A percentile compares a stretch with the other conserved stretches of the same genome.
Evolutionary conservation across 495 filamentous ascomycete species (phyloP).

Genomic region (Staphylotrichum longicolle): DNA sequence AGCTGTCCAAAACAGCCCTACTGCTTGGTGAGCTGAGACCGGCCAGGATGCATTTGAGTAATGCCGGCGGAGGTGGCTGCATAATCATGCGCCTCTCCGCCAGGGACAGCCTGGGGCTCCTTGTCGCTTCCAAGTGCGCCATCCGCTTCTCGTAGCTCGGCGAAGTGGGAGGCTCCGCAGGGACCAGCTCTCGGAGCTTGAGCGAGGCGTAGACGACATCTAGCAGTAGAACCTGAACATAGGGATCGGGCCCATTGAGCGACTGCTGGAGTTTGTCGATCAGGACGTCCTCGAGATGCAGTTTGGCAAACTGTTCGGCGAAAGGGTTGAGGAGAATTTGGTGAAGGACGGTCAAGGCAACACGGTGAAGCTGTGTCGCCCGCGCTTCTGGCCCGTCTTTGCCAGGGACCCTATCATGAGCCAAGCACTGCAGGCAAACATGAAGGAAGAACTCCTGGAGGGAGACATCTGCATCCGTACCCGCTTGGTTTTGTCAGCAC

Average conservation of each 20-base stretch:
- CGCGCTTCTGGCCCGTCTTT: constrained; percentile 39
- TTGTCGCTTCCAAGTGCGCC: constrained; percentile 32
- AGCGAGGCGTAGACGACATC: constrained; percentile 71
- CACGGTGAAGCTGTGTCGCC: constrained; percentile 62
- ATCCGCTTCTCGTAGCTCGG: constrained; percentile 45
- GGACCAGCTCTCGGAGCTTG: constrained; percentile 58
- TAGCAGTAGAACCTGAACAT: constrained; percentile 70
- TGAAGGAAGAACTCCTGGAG: constrained; percentile 63
- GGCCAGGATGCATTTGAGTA: constrained; percentile 78
- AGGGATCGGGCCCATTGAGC: constrained; percentile 59
- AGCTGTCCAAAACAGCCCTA: constrained; percentile 79
- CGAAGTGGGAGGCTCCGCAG: constrained; percentile 43
- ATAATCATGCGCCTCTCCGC: constrained; percentile 35
- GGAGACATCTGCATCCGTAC: constrained; percentile 49
- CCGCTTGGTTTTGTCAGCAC: constrained; percentile 35
- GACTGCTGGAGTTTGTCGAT: constrained; percentile 67
- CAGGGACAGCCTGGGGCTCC: constrained; percentile 26
- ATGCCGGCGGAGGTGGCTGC: constrained; percentile 62
- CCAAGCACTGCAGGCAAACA: constrained; percentile 56
- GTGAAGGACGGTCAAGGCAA: constrained; percentile 67
- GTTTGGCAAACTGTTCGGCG: constrained; percentile 59
- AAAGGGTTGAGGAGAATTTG: constrained; percentile 73
- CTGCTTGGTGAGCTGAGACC: constrained; percentile 76
- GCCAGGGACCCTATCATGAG: constrained; percentile 42
- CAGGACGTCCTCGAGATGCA: constrained; percentile 69